Evolutionary conservation across 1,139 yeast genomes (phyloP).

Genomic region (Scheffersomyces insectosa): DNA sequence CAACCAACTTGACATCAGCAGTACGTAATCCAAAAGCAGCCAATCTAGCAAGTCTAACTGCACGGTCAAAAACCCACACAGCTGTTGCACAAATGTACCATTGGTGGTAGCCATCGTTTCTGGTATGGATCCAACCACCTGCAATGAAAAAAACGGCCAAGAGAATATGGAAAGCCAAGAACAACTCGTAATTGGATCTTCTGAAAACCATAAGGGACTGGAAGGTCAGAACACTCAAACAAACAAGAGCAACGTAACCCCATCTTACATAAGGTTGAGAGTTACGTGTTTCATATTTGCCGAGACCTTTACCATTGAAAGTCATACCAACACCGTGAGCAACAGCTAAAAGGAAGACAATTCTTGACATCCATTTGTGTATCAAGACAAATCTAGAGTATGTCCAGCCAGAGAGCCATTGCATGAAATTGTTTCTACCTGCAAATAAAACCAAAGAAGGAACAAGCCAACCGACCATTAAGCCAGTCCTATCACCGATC

Average conservation of each 20-base stretch:
- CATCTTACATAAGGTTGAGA: slow-evolving; percentile 43
- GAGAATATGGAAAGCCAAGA: slow-evolving; percentile 57
- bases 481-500: slow-evolving; percentile 63
- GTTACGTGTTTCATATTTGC: slow-evolving; percentile 39
- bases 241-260: slow-evolving; percentile 54
- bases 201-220: slow-evolving; percentile 57
- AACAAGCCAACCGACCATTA: slow-evolving; percentile 45
- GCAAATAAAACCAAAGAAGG: slow-evolving; percentile 59
- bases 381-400: slow-evolving; percentile 59
- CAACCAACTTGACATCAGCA: slow-evolving; percentile 50
- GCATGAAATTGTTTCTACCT: slow-evolving; percentile 67
- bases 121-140: slow-evolving; percentile 62
- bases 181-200: slow-evolving; percentile 60
- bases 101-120: slow-evolving; percentile 41
- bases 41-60: slow-evolving; percentile 52
- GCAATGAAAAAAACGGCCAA: slow-evolving; percentile 57
- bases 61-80: slow-evolving; percentile 65
- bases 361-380: slow-evolving; percentile 69
- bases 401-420: slow-evolving; percentile 66
- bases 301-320: slow-evolving; percentile 32
- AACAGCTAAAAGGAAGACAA: slow-evolving; percentile 32
- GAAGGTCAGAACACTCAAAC: slow-evolving; percentile 40
- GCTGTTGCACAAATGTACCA: slow-evolving; percentile 57
- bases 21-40: slow-evolving; percentile 47
- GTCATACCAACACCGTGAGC: slow-evolving; percentile 55